Conservation (phyloP, 1,284 basidiomycete genomes). For the Leccinum huronense region DNA sequence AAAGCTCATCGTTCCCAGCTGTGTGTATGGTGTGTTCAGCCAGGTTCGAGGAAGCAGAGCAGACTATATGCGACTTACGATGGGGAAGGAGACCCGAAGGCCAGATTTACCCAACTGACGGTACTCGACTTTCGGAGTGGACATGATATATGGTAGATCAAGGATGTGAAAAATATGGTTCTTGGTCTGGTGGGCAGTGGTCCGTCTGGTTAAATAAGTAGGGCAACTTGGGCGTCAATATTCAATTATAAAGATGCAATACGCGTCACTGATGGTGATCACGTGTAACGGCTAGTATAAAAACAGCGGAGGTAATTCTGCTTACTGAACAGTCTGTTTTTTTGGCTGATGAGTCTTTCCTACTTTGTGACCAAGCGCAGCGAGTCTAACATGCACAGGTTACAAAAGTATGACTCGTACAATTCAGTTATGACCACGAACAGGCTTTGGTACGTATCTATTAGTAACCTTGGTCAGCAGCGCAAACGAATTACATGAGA, state of each 20-base stretch:
- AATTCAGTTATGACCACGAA: conserved; percentile 23
- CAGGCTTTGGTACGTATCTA: conserved; percentile 24
- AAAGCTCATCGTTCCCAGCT: neutral
- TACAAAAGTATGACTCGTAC: neutral
- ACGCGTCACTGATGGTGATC: neutral
- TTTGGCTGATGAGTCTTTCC: too few relatives aligned
- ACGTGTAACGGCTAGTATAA: neutral
- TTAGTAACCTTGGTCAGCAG: neutral
- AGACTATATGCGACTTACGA: neutral
- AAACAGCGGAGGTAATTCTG: neutral
- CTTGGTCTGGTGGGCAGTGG: neutral
- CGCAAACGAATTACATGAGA: neutral
- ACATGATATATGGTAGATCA: neutral
- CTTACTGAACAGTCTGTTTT: conserved; percentile 20
- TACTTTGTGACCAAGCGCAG: too few relatives aligned
- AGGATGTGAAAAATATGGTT: conserved; percentile 16
- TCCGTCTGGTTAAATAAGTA: neutral
- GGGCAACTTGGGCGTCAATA: too few relatives aligned
- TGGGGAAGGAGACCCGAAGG: neutral
- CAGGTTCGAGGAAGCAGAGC: neutral
- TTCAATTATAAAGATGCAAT: neutral
- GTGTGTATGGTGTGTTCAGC: neutral
- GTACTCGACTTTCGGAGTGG: neutral
- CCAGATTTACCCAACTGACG: neutral
- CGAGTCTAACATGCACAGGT: neutral